Evolutionary conservation across 192 early-diverging fungal genomes (phyloP).

Genomic region (Glomus cerebriforme): DNA sequence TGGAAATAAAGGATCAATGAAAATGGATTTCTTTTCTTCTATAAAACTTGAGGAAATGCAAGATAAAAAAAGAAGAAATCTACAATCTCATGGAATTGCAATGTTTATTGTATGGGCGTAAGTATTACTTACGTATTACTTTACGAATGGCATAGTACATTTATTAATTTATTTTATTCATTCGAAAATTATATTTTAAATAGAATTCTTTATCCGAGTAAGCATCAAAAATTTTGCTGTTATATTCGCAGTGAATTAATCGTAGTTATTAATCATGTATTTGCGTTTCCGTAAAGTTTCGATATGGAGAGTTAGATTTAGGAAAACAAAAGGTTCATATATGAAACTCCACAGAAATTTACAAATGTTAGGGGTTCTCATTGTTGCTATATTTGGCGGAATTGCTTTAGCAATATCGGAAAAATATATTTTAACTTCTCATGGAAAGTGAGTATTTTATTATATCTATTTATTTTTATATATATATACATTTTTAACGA

Average conservation of each 20-base stretch:
- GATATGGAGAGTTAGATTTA: constrained; percentile 22
- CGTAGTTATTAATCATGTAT: neutral
- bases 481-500: neutral
- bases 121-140: neutral
- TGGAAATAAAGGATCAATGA: neutral
- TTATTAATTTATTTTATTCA: too few relatives aligned
- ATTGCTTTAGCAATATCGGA: constrained; percentile 16
- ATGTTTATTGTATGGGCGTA: constrained; percentile 29
- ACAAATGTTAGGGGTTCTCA: constrained; percentile 24
- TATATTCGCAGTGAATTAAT: too few relatives aligned
- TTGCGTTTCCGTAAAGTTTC: neutral
- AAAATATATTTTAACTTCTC: neutral
- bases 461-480: too few relatives aligned
- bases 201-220: constrained; percentile 25
- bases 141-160: neutral
- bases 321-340: constrained; percentile 6
- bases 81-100: constrained; percentile 24
- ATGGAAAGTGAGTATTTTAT: constrained; percentile 6
- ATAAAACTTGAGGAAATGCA: neutral
- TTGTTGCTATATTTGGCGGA: constrained; percentile 23
- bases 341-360: constrained; percentile 26
- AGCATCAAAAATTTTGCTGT: neutral
- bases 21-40: constrained; percentile 15
- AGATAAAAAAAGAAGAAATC: neutral
- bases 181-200: neutral